Percentiles rank a stretch among this genome's conserved stretches.
These are phyloP conservation scores for Schizophyllum commune DNA, from an alignment of 1,284 basidiomycete genomes.

Conservation along the genomic window DNA sequence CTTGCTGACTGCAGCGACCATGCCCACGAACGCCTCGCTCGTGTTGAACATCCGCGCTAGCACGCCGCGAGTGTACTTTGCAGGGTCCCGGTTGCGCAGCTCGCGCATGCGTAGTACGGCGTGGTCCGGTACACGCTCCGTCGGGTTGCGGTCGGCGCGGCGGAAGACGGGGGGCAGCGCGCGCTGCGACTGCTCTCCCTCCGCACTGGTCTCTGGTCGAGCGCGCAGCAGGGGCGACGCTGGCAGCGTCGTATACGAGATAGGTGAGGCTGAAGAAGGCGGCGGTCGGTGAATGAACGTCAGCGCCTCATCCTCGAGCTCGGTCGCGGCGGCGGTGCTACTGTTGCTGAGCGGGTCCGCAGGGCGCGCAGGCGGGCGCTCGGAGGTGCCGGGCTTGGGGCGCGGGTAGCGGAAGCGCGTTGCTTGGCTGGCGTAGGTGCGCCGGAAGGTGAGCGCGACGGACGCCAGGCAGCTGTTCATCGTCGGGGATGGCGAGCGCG, in stretches of 20 bases:
- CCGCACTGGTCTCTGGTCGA: no score
- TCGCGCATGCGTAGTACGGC: conserved; percentile 47
- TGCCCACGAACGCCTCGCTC: conserved; percentile 45
- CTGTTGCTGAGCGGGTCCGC: conserved; percentile 59
- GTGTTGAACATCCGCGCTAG: conserved; percentile 55
- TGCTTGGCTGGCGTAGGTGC: conserved; percentile 4
- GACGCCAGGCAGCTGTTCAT: not conserved
- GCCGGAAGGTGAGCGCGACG: conserved; percentile 3
- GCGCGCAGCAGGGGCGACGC: conserved; percentile 56
- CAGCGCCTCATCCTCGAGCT: conserved; percentile 45
- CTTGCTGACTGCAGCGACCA: conserved; percentile 44
- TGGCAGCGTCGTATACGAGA: conserved; percentile 59
- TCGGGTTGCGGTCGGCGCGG: conserved; percentile 13
- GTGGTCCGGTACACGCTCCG: conserved; percentile 39
- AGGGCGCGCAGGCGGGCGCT: conserved; percentile 51
- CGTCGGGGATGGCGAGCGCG: not conserved
- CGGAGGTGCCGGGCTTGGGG: conserved; percentile 40
- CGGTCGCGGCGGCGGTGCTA: conserved; percentile 47
- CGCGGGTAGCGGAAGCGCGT: conserved; percentile 25
- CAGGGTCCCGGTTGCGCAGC: conserved; percentile 46
- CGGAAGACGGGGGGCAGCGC: not conserved
- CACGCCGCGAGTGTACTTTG: conserved; percentile 38
- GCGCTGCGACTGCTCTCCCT: not conserved
- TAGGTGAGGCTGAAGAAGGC: conserved; percentile 60
- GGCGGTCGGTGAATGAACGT: conserved; percentile 77